Percentiles rank a stretch among this genome's conserved stretches.
Conservation (phyloP, 2,329 filamentous ascomycete genomes). For the Chaetoscypha palmicola region DNA sequence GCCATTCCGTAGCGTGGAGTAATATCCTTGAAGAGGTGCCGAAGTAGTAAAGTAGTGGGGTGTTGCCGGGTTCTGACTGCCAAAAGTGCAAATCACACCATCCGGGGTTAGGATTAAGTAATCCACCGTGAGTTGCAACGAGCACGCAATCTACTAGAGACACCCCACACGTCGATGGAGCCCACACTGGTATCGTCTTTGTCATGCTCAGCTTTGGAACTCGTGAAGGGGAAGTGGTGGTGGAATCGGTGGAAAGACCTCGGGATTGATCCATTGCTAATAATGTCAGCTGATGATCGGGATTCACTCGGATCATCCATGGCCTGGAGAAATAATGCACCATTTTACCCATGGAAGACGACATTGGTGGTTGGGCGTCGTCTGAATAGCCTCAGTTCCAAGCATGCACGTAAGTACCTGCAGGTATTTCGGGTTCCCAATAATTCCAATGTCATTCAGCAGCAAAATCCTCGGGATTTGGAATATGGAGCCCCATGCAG, state of each 20-base stretch:
- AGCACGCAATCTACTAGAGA: slow-evolving; percentile 19
- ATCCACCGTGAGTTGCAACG: background rate
- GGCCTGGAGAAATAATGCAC: background rate
- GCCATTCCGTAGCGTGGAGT: too few species aligned
- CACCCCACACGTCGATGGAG: background rate
- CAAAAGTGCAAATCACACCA: background rate
- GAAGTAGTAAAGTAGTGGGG: slow-evolving; percentile 5
- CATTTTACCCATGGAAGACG: background rate
- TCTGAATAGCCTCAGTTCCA: slow-evolving; percentile 2
- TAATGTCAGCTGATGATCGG: background rate
- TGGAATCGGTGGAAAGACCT: too few species aligned
- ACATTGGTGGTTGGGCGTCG: background rate
- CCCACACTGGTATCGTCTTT: background rate
- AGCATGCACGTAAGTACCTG: too few species aligned
- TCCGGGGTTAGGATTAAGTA: background rate
- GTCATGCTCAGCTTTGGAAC: background rate
- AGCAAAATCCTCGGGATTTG: too few species aligned
- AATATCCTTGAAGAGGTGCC: background rate
- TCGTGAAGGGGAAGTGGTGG: background rate
- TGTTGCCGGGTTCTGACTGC: background rate
- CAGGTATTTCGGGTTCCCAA: too few species aligned
- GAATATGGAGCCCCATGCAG: too few species aligned
- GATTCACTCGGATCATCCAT: background rate
- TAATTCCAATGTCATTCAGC: too few species aligned
- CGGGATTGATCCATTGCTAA: too few species aligned